A percentile compares a stretch with the other conserved stretches of the same genome.
phyloP scores from a whole-genome alignment of 257 asterid genomes.

The Anisodus acutangulus region DNA sequence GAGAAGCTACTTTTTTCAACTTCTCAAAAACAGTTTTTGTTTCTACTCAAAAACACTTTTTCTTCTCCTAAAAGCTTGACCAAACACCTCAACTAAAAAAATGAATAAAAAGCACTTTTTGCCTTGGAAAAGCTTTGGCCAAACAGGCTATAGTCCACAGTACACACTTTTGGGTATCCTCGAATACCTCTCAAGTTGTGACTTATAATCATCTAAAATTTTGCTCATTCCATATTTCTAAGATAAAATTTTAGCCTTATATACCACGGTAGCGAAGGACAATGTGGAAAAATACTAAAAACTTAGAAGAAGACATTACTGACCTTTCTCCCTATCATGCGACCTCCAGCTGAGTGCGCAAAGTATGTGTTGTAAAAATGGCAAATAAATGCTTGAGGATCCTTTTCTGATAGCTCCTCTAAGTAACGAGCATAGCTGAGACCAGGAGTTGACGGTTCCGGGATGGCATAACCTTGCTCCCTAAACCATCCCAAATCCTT shows the following conservation, averaged over 20 bases:
- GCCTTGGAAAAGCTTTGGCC: too few species aligned
- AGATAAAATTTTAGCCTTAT: neutral
- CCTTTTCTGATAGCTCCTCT: slow-evolving; percentile 69
- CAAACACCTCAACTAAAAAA: too few species aligned
- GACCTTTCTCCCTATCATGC: slow-evolving; percentile 98
- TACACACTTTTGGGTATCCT: too few species aligned
- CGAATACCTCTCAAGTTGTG: neutral
- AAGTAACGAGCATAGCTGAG: slow-evolving; percentile 62
- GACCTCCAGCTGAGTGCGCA: slow-evolving; percentile 98
- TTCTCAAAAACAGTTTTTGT: too few species aligned
- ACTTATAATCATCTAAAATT: neutral
- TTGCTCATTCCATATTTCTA: neutral
- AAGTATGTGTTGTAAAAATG: slow-evolving; percentile 94
- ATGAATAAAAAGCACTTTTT: too few species aligned
- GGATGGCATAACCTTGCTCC: slow-evolving; percentile 75
- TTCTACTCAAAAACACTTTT: too few species aligned
- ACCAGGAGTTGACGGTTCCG: slow-evolving; percentile 85
- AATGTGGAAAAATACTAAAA: neutral
- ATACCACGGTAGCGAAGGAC: neutral
- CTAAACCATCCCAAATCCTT: slow-evolving; percentile 92
- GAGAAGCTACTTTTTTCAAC: too few species aligned
- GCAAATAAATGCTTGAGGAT: slow-evolving; percentile 91
- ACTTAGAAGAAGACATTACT: slow-evolving; percentile 2
- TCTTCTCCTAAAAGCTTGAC: too few species aligned
- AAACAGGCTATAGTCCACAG: too few species aligned